Evolutionary conservation across 192 early-diverging fungal genomes (phyloP).

Genomic region (Thamnidium elegans): DNA sequence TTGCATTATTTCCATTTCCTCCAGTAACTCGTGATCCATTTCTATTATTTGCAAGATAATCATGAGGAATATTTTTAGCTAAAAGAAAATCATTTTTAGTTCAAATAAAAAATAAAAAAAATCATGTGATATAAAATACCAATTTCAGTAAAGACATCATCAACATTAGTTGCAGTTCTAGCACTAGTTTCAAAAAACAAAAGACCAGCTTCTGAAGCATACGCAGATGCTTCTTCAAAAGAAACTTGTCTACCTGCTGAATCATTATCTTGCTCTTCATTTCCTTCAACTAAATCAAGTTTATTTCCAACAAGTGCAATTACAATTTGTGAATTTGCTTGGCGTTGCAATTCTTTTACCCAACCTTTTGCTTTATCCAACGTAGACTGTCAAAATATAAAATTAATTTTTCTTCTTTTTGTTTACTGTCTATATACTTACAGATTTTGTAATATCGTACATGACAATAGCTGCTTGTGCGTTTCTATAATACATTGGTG

Average conservation of each 20-base stretch:
- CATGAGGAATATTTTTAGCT: constrained; percentile 19
- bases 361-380: constrained; percentile 95
- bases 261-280: constrained; percentile 26
- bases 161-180: constrained; percentile 85
- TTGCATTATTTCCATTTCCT: neutral
- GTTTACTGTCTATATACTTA: constrained; percentile 35
- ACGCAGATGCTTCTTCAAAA: constrained; percentile 50
- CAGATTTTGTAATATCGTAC: constrained; percentile 88
- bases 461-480: constrained; percentile 96
- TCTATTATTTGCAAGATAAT: constrained; percentile 13
- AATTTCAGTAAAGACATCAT: constrained; percentile 91
- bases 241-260: constrained; percentile 29
- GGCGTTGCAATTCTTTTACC: constrained; percentile 97
- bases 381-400: constrained; percentile 57
- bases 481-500: constrained; percentile 97
- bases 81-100: neutral
- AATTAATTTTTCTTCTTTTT: neutral
- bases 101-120: neutral
- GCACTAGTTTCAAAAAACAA: constrained; percentile 93
- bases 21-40: neutral
- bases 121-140: constrained; percentile 14
- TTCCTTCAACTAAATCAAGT: constrained; percentile 68
- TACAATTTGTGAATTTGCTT: constrained; percentile 96
- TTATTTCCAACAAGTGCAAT: constrained; percentile 98
- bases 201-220: constrained; percentile 66